Base-by-base conservation (phyloP, 129 eudicot species). In the Flaveria brownii region DNA sequence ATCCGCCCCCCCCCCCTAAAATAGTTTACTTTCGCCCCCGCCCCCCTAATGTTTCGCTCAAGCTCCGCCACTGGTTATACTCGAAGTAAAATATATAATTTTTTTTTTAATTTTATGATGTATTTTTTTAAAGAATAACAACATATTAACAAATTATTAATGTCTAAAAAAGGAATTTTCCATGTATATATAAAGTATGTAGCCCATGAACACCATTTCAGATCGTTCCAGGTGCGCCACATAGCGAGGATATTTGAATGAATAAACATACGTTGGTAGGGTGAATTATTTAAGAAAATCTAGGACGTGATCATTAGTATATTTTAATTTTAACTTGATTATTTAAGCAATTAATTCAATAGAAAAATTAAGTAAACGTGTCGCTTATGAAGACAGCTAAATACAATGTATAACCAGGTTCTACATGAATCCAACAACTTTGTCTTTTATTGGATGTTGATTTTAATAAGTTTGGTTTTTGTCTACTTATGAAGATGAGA, bases 391-490 rank as follows among this genome's bases (percentile, higher is more conserved):
- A 57, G 64, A 17, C 64, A 57, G n/a, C 67, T 25, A 25, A 14
- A 61, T 61, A 61, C 67, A 61, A 61, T 61, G 67, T 61, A 61
- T 61, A 39, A 25, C 39, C 41, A 26, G n/a, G 17, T 61, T 61
- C 42, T 61, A 61, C 26, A 25, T 26, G 28, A 61, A 61, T 61
- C 41, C 67, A 28, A 61, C 16, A 12, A 39, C 67, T 61, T 61
- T 25, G 42, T 61, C 67, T 25, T 60, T 61, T 2, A 26, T 1
- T n/a, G 41, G 39, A 25, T 25, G n/a, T 61, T 11, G 41, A 61
- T 3, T 61, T 12, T 61, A 61, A 61, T 61, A 61, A 61, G 41
- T 61, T 61, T 61, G 42, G 28, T 61, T n/a, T 61, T 61, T 61
- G 67, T 13, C 42, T 61, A 28, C 41, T 4, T 61, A 26, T 61